Evolutionary conservation across 1,284 basidiomycete genomes (phyloP).

Genomic region (Tylopilus orsonianus): DNA sequence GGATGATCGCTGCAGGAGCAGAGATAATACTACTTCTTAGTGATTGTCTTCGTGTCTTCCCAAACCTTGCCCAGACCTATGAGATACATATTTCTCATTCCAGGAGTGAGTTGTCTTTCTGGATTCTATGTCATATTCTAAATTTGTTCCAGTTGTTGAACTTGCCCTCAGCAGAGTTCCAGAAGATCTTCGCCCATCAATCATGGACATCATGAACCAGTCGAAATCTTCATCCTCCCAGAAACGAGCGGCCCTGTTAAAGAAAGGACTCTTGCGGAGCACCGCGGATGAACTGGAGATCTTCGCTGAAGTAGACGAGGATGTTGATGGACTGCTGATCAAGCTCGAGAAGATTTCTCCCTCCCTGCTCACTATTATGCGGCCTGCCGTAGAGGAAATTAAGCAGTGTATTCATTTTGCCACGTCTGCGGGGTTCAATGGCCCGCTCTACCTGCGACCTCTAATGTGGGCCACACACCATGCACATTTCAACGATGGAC

Average conservation of each 20-base stretch:
- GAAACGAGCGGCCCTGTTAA: constrained; percentile 64
- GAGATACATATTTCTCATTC: constrained; percentile 77
- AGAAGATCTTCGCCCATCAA: constrained; percentile 47
- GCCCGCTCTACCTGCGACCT: constrained; percentile 67
- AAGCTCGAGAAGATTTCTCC: constrained; percentile 65
- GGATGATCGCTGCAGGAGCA: constrained; percentile 63
- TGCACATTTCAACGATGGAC: constrained; percentile 68
- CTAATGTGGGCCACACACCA: constrained; percentile 67
- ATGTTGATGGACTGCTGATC: constrained; percentile 55
- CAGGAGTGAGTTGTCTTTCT: constrained; percentile 46
- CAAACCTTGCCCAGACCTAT: constrained; percentile 61
- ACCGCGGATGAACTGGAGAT: constrained; percentile 70
- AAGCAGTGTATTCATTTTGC: constrained; percentile 66
- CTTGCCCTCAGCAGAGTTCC: constrained; percentile 61
- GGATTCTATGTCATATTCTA: neutral
- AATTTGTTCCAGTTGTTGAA: constrained; percentile 53
- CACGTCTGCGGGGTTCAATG: constrained; percentile 58
- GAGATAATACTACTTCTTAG: constrained; percentile 69
- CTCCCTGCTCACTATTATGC: constrained; percentile 45
- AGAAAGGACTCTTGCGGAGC: constrained; percentile 63
- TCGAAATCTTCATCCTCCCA: constrained; percentile 64
- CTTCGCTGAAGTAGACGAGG: constrained; percentile 61
- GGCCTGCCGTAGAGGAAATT: constrained; percentile 58
- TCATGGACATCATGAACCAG: constrained; percentile 63
- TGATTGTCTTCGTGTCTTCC: constrained; percentile 67